Conservation (phyloP, 2,329 filamentous ascomycete genomes). For the Neofusicoccum parvum region DNA sequence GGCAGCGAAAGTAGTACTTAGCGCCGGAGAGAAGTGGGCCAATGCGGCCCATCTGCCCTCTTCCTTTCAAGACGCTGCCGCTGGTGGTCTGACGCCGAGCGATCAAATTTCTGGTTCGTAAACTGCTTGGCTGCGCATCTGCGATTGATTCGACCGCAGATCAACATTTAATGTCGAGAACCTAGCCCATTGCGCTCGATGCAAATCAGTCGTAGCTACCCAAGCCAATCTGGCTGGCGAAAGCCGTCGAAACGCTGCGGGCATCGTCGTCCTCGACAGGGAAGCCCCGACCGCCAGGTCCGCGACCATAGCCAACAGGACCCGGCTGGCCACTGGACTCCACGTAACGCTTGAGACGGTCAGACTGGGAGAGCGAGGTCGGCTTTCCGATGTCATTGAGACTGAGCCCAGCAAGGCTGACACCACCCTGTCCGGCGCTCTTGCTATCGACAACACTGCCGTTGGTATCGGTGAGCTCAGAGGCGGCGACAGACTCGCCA, state of each 20-base stretch:
- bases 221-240: constrained; percentile 85
- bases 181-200: not conserved
- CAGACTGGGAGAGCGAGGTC: constrained; percentile 75
- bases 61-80: constrained; percentile 6
- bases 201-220: constrained; percentile 61
- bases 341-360: constrained; percentile 91
- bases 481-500: constrained; percentile 89
- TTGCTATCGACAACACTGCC: constrained; percentile 76
- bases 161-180: constrained; percentile 8
- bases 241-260: constrained; percentile 93
- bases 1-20: constrained; percentile 8
- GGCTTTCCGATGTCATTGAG: constrained; percentile 72
- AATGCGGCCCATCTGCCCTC: not conserved
- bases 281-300: constrained; percentile 42
- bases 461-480: constrained; percentile 83
- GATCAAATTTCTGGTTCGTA: constrained; percentile 1
- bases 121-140: constrained; percentile 5
- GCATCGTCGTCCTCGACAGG: constrained; percentile 81
- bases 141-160: not conserved
- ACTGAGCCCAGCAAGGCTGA: constrained; percentile 82
- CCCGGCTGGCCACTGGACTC: constrained; percentile 72
- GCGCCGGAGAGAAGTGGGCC: not conserved
- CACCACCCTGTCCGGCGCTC: constrained; percentile 78
- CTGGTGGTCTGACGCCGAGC: not conserved
- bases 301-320: constrained; percentile 43